Evolutionary conservation across 331 rosid species (phyloP).

Genomic region (Ulmus americana): DNA sequence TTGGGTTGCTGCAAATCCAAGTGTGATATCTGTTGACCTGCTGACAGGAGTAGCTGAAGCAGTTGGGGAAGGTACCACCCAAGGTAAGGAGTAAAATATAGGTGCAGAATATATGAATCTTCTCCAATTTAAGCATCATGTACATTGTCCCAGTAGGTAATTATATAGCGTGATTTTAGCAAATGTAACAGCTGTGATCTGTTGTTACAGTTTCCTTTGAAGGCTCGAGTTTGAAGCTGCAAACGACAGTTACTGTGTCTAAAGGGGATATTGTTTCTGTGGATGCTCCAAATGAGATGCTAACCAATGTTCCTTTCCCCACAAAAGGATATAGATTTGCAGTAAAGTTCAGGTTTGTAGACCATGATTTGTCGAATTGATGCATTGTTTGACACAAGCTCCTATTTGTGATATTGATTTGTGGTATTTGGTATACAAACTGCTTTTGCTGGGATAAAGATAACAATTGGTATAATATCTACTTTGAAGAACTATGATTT

Average conservation of each 20-base stretch:
- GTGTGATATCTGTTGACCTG: conserved; percentile 58
- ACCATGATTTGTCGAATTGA: conserved; percentile 1
- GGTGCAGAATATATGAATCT: not conserved
- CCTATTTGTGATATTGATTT: not conserved
- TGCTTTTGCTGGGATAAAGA: too few relatives aligned
- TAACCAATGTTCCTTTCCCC: conserved; percentile 80
- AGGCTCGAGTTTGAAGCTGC: conserved; percentile 51
- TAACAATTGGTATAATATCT: too few relatives aligned
- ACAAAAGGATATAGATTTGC: conserved; percentile 79
- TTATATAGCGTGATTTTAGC: conserved; percentile 15
- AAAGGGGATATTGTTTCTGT: conserved; percentile 50
- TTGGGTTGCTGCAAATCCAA: conserved; percentile 64
- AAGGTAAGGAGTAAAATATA: conserved; percentile 47
- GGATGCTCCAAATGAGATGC: conserved; percentile 71
- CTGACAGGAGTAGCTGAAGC: conserved; percentile 66
- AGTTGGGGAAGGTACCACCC: conserved; percentile 72
- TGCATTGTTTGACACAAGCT: conserved; percentile 1
- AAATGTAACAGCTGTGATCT: conserved; percentile 15
- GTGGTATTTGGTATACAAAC: too few relatives aligned
- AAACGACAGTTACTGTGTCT: conserved; percentile 54
- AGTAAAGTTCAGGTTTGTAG: conserved; percentile 70
- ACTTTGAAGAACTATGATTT: too few relatives aligned
- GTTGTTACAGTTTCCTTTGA: conserved; percentile 54
- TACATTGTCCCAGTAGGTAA: not conserved
- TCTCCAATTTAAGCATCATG: not conserved